These are phyloP conservation scores for Aspergillus sclerotialis DNA, from an alignment of 2,329 filamentous ascomycete species.

Conservation along the genomic window DNA sequence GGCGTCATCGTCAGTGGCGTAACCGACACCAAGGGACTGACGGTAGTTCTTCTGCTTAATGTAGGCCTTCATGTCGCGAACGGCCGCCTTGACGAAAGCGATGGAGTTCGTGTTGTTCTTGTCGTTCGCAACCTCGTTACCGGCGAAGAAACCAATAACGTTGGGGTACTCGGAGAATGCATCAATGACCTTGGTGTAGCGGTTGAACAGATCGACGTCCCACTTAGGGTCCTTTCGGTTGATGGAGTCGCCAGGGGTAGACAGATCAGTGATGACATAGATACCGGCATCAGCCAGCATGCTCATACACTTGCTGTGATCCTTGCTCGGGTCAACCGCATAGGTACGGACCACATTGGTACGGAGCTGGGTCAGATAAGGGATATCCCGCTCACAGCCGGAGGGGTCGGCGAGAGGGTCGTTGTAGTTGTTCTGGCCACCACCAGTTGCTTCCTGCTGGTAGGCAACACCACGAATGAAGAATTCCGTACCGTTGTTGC, in stretches of 20 bases:
- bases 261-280: conserved; percentile 89
- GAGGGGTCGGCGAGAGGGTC: conserved; percentile 73
- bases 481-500: conserved; percentile 70
- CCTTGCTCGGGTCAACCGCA: conserved; percentile 69
- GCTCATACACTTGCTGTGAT: conserved; percentile 82
- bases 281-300: conserved; percentile 78
- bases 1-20: conserved; percentile 89
- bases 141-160: conserved; percentile 94
- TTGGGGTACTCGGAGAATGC: conserved; percentile 77
- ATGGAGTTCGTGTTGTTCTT: conserved; percentile 82
- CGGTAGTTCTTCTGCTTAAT: conserved; percentile 75
- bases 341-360: conserved; percentile 97
- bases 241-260: conserved; percentile 75
- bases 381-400: conserved; percentile 77
- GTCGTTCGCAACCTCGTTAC: conserved; percentile 92
- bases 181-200: conserved; percentile 81
- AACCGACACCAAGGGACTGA: conserved; percentile 71
- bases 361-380: conserved; percentile 66
- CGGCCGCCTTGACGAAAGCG: conserved; percentile 94
- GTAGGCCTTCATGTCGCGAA: conserved; percentile 92
- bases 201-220: conserved; percentile 68
- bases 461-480: conserved; percentile 94
- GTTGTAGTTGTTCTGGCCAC: conserved; percentile 54
- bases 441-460: conserved; percentile 49
- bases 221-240: conserved; percentile 72